Percentiles rank a stretch among this genome's conserved stretches.
Evolutionary conservation across 371 early-diverging fungal species (phyloP).

Genomic region (Mucor sp.): DNA sequence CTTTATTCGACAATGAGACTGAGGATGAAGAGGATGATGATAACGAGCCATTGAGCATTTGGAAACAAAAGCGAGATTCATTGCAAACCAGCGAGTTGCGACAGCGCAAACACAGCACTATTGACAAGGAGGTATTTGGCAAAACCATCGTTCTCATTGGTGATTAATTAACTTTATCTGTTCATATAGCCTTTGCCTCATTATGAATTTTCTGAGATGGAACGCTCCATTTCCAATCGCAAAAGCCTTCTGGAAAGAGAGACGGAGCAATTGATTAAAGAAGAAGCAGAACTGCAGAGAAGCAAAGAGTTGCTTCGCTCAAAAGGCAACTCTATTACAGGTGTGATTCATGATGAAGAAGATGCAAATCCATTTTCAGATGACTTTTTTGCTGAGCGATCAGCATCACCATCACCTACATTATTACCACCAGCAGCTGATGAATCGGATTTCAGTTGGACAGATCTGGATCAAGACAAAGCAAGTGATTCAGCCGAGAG

Average conservation of each 20-base stretch:
- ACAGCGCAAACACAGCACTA: not conserved
- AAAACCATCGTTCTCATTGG: not conserved
- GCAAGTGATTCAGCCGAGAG: constrained; percentile 6
- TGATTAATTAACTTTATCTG: not conserved
- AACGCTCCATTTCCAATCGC: constrained; percentile 10
- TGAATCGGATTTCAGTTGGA: constrained; percentile 6
- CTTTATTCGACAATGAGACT: constrained; percentile 11
- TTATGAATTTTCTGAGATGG: constrained; percentile 21
- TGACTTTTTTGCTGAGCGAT: not conserved
- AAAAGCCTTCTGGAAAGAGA: constrained; percentile 10
- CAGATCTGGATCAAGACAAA: not conserved
- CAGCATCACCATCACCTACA: not conserved
- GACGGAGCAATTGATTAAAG: constrained; percentile 3
- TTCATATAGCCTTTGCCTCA: not conserved
- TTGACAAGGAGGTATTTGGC: not conserved
- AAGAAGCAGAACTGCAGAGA: constrained; percentile 17
- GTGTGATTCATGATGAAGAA: constrained; percentile 17
- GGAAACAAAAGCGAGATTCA: constrained; percentile 10
- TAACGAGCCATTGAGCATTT: constrained; percentile 25
- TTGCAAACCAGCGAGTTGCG: constrained; percentile 3
- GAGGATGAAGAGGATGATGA: constrained; percentile 25
- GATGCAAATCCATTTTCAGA: constrained; percentile 9
- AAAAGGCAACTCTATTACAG: constrained; percentile 23
- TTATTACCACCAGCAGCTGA: not conserved
- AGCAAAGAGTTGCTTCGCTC: not conserved